Evolutionary conservation across 1,139 yeast genomes (phyloP).

Genomic region (Taphrina flavorubra): DNA sequence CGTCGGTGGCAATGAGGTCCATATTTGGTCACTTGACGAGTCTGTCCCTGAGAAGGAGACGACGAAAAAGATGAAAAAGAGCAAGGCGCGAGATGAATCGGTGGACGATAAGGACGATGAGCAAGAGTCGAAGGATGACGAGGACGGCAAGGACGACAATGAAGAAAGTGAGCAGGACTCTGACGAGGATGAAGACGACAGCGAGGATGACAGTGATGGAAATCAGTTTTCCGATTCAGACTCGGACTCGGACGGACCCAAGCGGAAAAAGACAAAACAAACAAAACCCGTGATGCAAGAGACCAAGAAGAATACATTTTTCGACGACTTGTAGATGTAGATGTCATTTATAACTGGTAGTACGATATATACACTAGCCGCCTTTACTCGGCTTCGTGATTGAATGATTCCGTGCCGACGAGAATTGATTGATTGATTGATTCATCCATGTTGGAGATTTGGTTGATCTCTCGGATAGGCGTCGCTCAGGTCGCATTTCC

Average conservation of each 20-base stretch:
- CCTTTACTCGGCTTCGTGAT: too few relatives aligned
- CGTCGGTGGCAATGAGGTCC: constrained; percentile 17
- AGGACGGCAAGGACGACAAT: constrained; percentile 7
- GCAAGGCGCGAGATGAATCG: not conserved
- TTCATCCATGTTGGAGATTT: not conserved
- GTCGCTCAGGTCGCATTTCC: not conserved
- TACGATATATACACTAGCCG: too few relatives aligned
- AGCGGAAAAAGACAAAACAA: constrained; percentile 21
- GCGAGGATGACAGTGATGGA: constrained; percentile 1
- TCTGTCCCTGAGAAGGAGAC: not conserved
- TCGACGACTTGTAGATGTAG: constrained; percentile 23
- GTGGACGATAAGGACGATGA: not conserved
- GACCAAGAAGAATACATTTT: constrained; percentile 23
- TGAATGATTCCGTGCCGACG: too few relatives aligned
- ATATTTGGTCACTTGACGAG: constrained; percentile 15
- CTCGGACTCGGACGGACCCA: constrained; percentile 20
- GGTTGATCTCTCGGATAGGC: not conserved
- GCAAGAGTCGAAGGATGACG: not conserved
- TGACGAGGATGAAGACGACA: not conserved
- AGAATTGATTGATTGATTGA: too few relatives aligned
- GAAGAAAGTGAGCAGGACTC: not conserved
- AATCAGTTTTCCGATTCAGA: constrained; percentile 23
- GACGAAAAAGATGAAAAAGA: not conserved
- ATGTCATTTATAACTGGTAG: too few relatives aligned
- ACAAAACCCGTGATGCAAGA: constrained; percentile 7